Percentiles rank a stretch among this genome's conserved stretches.
Conservation (phyloP, 108 stramenopile genomes). For the Nitzschia sp. region DNA sequence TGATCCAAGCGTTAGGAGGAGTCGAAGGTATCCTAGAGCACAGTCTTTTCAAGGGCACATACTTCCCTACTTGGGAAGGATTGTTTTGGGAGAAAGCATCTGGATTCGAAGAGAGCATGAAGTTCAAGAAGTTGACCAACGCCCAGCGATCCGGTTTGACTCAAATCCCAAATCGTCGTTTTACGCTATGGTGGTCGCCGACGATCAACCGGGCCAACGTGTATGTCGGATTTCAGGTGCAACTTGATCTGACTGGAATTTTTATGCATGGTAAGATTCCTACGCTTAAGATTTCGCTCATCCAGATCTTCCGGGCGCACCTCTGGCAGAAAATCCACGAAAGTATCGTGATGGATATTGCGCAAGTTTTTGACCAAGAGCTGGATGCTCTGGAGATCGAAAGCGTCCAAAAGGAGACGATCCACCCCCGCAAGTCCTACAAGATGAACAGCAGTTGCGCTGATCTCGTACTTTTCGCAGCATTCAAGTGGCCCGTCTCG, state of each 20-base stretch:
- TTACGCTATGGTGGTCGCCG: constrained; percentile 99
- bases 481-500: constrained; percentile 98
- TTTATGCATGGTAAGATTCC: constrained; percentile 99
- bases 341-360: constrained; percentile 98
- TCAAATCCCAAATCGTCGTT: constrained; percentile 99
- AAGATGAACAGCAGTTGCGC: constrained; percentile 99
- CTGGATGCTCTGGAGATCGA: constrained; percentile 98
- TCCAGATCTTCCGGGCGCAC: constrained; percentile 96
- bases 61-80: constrained; percentile 99
- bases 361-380: constrained; percentile 98
- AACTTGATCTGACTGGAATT: constrained; percentile 98
- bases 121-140: constrained; percentile 98
- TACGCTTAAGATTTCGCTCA: constrained; percentile 93
- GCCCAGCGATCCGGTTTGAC: constrained; percentile 98
- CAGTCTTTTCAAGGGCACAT: constrained; percentile 99
- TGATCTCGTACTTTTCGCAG: constrained; percentile 97
- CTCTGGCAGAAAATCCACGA: constrained; percentile 99
- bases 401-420: constrained; percentile 99
- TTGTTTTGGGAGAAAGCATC: constrained; percentile 99
- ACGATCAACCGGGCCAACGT: constrained; percentile 99
- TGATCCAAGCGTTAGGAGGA: constrained; percentile 99
- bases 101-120: constrained; percentile 99
- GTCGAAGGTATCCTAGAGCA: constrained; percentile 99
- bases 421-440: constrained; percentile 99
- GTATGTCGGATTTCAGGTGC: constrained; percentile 99